Evolutionary conservation across 2,329 filamentous ascomycete species (phyloP).

Genomic region (Cercospora beticola): DNA sequence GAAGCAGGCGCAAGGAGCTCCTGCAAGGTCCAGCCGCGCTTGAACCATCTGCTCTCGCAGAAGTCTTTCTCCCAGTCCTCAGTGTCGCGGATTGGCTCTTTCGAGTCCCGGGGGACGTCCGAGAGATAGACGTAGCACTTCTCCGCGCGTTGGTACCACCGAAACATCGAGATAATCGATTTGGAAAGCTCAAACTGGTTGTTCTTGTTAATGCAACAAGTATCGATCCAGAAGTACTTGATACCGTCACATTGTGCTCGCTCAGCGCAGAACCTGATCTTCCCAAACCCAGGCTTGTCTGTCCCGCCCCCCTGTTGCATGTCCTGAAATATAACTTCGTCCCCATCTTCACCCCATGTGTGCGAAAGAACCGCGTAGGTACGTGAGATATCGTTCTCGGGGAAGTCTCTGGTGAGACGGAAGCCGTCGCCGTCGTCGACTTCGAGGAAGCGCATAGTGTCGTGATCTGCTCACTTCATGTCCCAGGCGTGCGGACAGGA

Average conservation of each 20-base stretch:
- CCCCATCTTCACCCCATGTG: not conserved
- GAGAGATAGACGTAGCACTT: not conserved
- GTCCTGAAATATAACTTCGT: not conserved
- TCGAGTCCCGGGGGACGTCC: not conserved
- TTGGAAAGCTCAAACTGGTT: not conserved
- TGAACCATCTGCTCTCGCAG: too few species aligned
- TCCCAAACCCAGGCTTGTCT: not conserved
- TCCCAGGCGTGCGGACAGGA: too few species aligned
- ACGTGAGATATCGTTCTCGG: not conserved
- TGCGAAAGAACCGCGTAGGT: not conserved
- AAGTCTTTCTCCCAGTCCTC: not conserved
- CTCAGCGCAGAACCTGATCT: not conserved
- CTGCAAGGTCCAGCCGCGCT: conserved; percentile 2
- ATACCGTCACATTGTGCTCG: not conserved
- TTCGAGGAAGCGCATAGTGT: not conserved
- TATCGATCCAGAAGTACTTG: too few species aligned
- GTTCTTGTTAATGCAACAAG: too few species aligned
- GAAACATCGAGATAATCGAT: too few species aligned
- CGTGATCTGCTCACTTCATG: not conserved
- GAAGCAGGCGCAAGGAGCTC: not conserved
- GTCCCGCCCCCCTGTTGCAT: not conserved
- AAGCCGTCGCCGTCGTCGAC: not conserved
- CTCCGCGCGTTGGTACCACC: too few species aligned
- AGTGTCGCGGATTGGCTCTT: not conserved
- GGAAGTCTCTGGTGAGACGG: not conserved